Evolutionary conservation across 2,329 filamentous ascomycete genomes (phyloP).

Genomic region (Alternaria metachromatica): DNA sequence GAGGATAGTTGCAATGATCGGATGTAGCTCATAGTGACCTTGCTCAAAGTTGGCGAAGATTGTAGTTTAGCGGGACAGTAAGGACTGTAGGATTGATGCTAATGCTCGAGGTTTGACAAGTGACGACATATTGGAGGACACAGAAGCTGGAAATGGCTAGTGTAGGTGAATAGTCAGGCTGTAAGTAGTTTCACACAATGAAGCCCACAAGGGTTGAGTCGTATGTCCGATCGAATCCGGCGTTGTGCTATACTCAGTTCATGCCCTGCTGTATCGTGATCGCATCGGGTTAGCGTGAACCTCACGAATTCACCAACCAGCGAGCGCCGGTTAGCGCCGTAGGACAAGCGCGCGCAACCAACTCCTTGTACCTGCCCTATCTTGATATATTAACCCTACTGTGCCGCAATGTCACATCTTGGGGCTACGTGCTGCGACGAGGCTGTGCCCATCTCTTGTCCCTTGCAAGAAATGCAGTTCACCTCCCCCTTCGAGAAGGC

Average conservation of each 20-base stretch:
- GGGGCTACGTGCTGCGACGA: not conserved
- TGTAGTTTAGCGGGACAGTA: too few species aligned
- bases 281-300: not conserved
- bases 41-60: too few species aligned
- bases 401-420: conserved; percentile 17
- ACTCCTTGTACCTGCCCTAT: not conserved
- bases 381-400: not conserved
- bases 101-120: too few species aligned
- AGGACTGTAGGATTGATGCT: too few species aligned
- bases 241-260: not conserved
- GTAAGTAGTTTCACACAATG: not conserved
- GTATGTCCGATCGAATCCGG: not conserved
- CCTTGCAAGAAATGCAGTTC: not conserved
- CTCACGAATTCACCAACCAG: conserved; percentile 6
- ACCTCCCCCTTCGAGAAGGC: not conserved
- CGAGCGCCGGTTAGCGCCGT: conserved; percentile 11
- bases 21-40: too few species aligned
- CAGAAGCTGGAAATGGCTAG: not conserved
- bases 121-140: too few species aligned
- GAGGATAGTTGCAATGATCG: conserved; percentile 3
- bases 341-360: not conserved
- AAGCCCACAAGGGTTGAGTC: not conserved
- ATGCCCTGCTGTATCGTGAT: conserved; percentile 3
- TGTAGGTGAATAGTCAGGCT: not conserved
- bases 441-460: not conserved